Conservation (phyloP, 208 protist species). For the Trypanosoma mega region DNA sequence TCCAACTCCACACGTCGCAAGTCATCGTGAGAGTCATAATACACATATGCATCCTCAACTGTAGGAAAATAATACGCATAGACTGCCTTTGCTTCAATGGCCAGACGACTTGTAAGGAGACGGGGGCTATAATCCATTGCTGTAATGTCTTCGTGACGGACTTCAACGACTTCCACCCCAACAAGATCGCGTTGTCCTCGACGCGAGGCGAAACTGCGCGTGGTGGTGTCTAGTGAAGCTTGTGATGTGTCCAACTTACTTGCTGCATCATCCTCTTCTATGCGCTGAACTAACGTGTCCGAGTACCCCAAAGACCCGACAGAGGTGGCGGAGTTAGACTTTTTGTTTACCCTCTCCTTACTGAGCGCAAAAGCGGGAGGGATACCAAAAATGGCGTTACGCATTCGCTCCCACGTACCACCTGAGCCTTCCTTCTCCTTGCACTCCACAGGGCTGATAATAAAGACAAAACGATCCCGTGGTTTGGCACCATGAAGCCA, state of each 20-base stretch:
- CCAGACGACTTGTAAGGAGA: constrained; percentile 57
- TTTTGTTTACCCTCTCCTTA: constrained; percentile 25
- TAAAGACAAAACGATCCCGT: constrained; percentile 65
- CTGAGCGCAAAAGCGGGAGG: constrained; percentile 44
- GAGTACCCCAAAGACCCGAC: too few relatives aligned
- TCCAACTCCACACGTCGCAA: constrained; percentile 42
- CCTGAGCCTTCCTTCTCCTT: constrained; percentile 1
- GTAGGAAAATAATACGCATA: constrained; percentile 61
- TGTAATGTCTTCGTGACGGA: constrained; percentile 61
- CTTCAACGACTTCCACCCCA: constrained; percentile 68
- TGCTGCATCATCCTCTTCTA: too few relatives aligned
- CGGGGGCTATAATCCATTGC: constrained; percentile 67
- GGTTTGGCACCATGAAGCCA: constrained; percentile 65
- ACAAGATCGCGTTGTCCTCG: neutral
- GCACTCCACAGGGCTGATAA: constrained; percentile 58
- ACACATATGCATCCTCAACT: constrained; percentile 35
- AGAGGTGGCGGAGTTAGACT: neutral
- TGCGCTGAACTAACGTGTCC: too few relatives aligned
- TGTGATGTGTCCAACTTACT: too few relatives aligned
- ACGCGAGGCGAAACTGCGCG: too few relatives aligned
- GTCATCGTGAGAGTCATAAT: constrained; percentile 56
- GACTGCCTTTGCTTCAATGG: constrained; percentile 58
- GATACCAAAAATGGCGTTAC: constrained; percentile 22
- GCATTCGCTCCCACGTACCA: constrained; percentile 11
- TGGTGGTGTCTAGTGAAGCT: too few relatives aligned